These are phyloP conservation scores for Trypanosoma theileri DNA, from an alignment of 208 protist species.

Conservation along the genomic window DNA sequence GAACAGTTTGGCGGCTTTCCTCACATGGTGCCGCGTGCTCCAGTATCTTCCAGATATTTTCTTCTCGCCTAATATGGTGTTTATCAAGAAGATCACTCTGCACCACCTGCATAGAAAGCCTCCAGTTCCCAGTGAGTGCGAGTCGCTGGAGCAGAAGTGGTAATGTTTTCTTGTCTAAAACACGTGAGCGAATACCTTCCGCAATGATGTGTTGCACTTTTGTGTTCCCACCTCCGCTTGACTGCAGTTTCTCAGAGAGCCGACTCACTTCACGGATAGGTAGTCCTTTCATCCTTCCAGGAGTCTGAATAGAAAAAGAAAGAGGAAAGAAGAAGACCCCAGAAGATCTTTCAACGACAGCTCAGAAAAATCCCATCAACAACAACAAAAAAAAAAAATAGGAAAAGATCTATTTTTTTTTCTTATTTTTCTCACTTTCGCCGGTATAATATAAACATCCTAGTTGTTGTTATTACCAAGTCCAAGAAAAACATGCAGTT, in stretches of 20 bases:
- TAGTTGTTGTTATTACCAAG: too few relatives aligned
- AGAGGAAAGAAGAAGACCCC: neutral
- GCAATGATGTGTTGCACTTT: conserved; percentile 45
- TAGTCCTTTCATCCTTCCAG: conserved; percentile 34
- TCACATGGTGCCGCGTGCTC: conserved; percentile 47
- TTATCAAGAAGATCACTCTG: conserved; percentile 50
- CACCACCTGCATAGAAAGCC: conserved; percentile 53
- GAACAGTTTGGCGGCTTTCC: conserved; percentile 34
- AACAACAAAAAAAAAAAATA: conserved; percentile 20
- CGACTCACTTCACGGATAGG: conserved; percentile 45
- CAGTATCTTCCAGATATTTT: conserved; percentile 66
- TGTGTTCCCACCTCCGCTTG: conserved; percentile 26
- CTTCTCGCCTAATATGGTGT: conserved; percentile 46
- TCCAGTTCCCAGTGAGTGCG: conserved; percentile 49
- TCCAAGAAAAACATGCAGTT: too few relatives aligned
- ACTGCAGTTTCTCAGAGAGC: conserved; percentile 52
- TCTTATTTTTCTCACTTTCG: too few relatives aligned
- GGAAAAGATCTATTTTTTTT: conserved; percentile 3
- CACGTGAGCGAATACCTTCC: conserved; percentile 55
- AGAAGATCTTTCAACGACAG: conserved; percentile 1
- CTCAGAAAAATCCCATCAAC: neutral
- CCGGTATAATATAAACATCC: too few relatives aligned
- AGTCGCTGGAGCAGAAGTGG: conserved; percentile 71
- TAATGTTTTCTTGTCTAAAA: conserved; percentile 65
- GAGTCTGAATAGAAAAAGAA: conserved; percentile 16